Evolutionary conservation across 345 rosid genomes (phyloP), one percentile per base, ranked within the genome.

Genomic region (Arabidopsis arenosa): DNA sequence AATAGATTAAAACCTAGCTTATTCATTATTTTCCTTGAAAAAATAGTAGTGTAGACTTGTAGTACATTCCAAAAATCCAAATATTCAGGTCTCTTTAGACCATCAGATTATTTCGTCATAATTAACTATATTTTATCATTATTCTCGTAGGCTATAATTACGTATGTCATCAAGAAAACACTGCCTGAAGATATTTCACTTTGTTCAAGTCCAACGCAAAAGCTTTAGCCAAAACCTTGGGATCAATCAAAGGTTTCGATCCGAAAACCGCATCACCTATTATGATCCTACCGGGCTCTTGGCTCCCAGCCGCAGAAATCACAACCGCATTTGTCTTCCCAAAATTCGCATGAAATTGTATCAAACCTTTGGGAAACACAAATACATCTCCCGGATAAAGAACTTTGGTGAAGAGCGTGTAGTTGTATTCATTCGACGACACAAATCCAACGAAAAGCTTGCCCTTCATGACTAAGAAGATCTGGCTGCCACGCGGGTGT

Each of bases 341-440:
- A 9, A 80, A 10, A 9, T 82, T 82, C 6, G 56, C 26, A 51
- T 74, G 75, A 77, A 82, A 82, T 13, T 82, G 82, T 23, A 82
- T 70, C 52, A 65, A 39, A n/a, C 77, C 70, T 0, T 64, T 35
- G 0, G 82, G 84, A 75, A 70, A 74, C 40, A 78, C 71, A 37
- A 77, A 83, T 5, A 33, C 78, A 14, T 82, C 85, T 17, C 85
- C 83, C 0, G 64, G 54, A 49, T 75, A 33, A 9, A 82, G 57
- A 44, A 76, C 70, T 35, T 76, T 73, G 5, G 78, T 40, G 33
- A 82, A 54, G 26, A 75, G 21, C 17, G 63, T 74, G 44, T 73
- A 68, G 23, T 76, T 65, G 11, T 63, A 28, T 41, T 39, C 73
- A 36, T 64, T 58, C n/a, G 83, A 76, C 9, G 70, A 56, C 11